Base-by-base conservation (phyloP, 176 grass and related monocot genomes). In the Olyra latifolia region DNA sequence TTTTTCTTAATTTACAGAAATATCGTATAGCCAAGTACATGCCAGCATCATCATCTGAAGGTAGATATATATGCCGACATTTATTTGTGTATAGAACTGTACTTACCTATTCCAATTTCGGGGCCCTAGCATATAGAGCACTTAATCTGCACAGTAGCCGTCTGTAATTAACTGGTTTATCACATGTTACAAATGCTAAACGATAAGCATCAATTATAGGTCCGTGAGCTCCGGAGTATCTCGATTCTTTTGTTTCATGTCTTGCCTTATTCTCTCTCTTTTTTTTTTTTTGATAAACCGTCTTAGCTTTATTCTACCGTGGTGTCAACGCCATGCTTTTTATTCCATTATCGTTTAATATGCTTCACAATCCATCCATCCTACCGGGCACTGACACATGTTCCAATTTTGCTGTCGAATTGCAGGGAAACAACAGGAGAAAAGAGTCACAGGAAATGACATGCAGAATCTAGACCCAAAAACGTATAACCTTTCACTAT, bases 11-110 rank as follows among this genome's bases (percentile, higher is more conserved):
- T 4, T 69, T 58, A 4, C 91, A 97, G 95, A 97, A 97, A 75
- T 97, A 91, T 52, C 91, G 95, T 19, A 85, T 69, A 35, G 95
- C 89, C 1, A 97, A 94, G 62, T 88, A 90, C 87, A 91, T 89
- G 50, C 92, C 92, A 23, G 92, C 76, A 15, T 48, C 54, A 28
- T 90, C 86, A 11, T 49, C 83, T 10, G 95, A 97, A 94, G 94
- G 91, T 94, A 91, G 69, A 81, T 78, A n/a, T 46, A 3, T 5
- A 66, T 35, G 32, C 32, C 32, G 46, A 35, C n/a, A 38, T 25
- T 46, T 41, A 71, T 15, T 20, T 52, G 46, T 15, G 22, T 30
- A 56, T 0, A n/a, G 64, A 66, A 41, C 27, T 46, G 9, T 4
- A 11, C 43, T 6, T 46, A 15, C 48, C 6, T 24, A 24, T 16